A percentile compares a stretch with the other conserved stretches of the same genome.
phyloP scores from a whole-genome alignment of 176 grass and related monocot species.

The Thalia dealbata region DNA sequence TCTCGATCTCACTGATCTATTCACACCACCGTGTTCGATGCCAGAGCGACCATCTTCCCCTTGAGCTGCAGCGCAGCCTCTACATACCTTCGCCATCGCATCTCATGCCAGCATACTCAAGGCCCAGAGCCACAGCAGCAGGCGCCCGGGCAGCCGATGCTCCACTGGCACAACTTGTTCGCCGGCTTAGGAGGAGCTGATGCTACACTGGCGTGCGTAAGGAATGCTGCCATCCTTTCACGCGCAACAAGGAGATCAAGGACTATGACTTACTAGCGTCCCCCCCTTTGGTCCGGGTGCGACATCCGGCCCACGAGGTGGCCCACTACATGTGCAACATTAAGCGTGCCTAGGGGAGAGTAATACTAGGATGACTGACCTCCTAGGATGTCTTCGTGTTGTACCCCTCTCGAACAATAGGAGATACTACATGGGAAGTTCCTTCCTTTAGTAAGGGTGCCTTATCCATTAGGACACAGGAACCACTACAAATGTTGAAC shows the following conservation, averaged over 20 bases:
- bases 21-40: too few species aligned
- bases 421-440: too few species aligned
- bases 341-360: too few species aligned
- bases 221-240: slow-evolving; percentile 21
- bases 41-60: not conserved
- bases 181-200: slow-evolving; percentile 25
- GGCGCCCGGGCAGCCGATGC: not conserved
- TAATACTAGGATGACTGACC: too few species aligned
- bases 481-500: too few species aligned
- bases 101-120: not conserved
- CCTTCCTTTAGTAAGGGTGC: too few species aligned
- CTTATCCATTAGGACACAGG: too few species aligned
- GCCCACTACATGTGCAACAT: slow-evolving; percentile 5
- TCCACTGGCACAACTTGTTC: slow-evolving; percentile 26
- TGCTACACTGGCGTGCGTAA: not conserved
- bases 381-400: too few species aligned
- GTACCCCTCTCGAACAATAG: too few species aligned
- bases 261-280: slow-evolving; percentile 12
- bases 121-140: not conserved
- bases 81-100: not conserved
- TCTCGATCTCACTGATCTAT: too few species aligned
- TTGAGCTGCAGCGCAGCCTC: not conserved
- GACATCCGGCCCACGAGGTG: slow-evolving; percentile 1
- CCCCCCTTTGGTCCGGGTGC: slow-evolving; percentile 16
- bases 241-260: not conserved